phyloP scores from a whole-genome alignment of 225 moss, liverwort and hornwort genomes.

The Lunularia cruciata region DNA sequence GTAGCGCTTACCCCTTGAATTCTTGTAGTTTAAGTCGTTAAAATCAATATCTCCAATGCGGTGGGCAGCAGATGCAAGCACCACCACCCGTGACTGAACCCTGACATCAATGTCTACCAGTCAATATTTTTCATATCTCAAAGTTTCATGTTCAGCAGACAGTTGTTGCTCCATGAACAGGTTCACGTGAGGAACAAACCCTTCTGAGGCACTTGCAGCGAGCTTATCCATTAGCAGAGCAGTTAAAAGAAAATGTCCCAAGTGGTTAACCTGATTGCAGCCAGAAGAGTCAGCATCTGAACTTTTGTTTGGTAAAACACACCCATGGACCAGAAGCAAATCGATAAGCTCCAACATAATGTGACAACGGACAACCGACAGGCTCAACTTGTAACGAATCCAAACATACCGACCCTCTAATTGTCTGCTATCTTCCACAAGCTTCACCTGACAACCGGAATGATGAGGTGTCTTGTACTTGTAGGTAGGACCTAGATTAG shows the following conservation, averaged over 20 bases:
- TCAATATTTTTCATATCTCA: neutral
- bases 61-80: constrained; percentile 69
- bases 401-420: too few species aligned
- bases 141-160: too few species aligned
- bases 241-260: constrained; percentile 88
- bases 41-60: constrained; percentile 69
- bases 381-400: too few species aligned
- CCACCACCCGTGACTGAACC: constrained; percentile 72
- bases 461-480: too few species aligned
- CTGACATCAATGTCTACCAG: constrained; percentile 32
- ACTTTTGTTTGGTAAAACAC: too few species aligned
- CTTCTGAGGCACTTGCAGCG: constrained; percentile 50
- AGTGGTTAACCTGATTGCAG: constrained; percentile 71
- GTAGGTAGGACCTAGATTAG: too few species aligned
- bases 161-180: neutral
- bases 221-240: constrained; percentile 69
- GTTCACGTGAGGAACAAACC: constrained; percentile 39
- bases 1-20: constrained; percentile 49
- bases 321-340: too few species aligned
- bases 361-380: too few species aligned
- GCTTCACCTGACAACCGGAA: too few species aligned
- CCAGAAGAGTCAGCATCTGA: neutral
- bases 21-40: constrained; percentile 68
- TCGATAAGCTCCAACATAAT: too few species aligned
- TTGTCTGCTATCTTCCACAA: too few species aligned